Conservation (phyloP, 139 green algal species). For the Diplosphaera chodatii region DNA sequence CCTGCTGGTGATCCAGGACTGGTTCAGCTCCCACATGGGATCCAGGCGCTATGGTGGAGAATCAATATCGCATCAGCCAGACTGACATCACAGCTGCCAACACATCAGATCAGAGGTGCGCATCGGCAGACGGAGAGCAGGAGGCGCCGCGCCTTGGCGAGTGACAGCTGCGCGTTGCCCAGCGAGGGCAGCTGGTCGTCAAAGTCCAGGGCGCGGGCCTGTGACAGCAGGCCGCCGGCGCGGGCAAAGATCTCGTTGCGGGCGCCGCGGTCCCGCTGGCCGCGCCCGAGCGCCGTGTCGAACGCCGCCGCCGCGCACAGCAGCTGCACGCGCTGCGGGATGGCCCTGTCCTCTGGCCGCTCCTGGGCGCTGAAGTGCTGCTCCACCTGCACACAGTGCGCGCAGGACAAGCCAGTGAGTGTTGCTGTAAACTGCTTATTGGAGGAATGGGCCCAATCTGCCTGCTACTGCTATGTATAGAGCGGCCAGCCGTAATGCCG, state of each 20-base stretch:
- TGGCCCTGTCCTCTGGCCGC: slow-evolving; percentile 21
- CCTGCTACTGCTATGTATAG: too few species aligned
- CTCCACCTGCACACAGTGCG: slow-evolving; percentile 4
- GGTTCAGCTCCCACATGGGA: too few species aligned
- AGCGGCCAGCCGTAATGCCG: not conserved
- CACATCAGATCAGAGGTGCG: too few species aligned
- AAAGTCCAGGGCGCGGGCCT: slow-evolving; percentile 25
- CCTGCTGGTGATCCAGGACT: too few species aligned
- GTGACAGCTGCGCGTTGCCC: slow-evolving; percentile 39
- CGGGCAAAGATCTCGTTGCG: slow-evolving; percentile 20
- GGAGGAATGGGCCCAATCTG: too few species aligned
- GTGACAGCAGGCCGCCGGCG: slow-evolving; percentile 26
- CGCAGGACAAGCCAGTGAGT: not conserved
- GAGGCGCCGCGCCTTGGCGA: slow-evolving; percentile 41
- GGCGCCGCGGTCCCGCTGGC: slow-evolving; percentile 22
- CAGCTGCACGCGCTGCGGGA: slow-evolving; percentile 66
- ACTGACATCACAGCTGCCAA: too few species aligned
- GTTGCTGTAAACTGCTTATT: too few species aligned
- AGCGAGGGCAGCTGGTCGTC: slow-evolving; percentile 64
- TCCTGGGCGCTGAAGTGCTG: slow-evolving; percentile 1
- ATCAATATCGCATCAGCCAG: too few species aligned
- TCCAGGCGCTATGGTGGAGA: too few species aligned
- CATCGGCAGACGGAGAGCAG: too few species aligned
- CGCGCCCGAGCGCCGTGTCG: slow-evolving; percentile 31
- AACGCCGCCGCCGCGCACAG: slow-evolving; percentile 60